phyloP scores from a whole-genome alignment of 2,329 filamentous ascomycete species.

The Tolypocladium ophioglossoides region DNA sequence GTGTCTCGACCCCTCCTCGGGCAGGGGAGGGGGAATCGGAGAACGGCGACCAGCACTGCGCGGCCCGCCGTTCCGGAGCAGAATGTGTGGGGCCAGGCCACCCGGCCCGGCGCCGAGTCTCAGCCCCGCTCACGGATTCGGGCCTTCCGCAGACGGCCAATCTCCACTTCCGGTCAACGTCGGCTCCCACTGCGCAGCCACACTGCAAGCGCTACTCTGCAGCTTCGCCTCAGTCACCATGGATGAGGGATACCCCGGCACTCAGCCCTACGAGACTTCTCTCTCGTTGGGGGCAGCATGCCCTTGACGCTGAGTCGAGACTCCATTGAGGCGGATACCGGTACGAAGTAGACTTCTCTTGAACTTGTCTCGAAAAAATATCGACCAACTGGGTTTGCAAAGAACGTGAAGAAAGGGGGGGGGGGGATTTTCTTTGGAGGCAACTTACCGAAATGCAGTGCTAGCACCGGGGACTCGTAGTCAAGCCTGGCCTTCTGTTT shows the following conservation, averaged over 20 bases:
- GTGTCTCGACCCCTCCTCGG: neutral
- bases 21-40: neutral
- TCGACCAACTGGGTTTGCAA: neutral
- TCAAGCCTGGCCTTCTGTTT: neutral
- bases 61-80: neutral
- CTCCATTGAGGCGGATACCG: too few relatives aligned
- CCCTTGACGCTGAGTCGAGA: neutral
- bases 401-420: too few relatives aligned
- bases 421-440: too few relatives aligned
- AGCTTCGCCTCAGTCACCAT: neutral
- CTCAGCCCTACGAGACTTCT: neutral
- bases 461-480: neutral
- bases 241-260: neutral
- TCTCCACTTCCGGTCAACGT: neutral
- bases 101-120: neutral
- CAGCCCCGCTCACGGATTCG: neutral
- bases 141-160: neutral
- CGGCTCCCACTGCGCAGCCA: neutral
- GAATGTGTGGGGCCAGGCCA: neutral
- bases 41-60: neutral
- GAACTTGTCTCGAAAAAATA: too few relatives aligned
- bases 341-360: neutral
- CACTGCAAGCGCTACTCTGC: neutral
- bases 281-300: neutral
- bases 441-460: neutral